Percentiles rank a stretch among this genome's conserved stretches.
These are phyloP conservation scores for Xylaria sp. DNA, from an alignment of 2,329 filamentous ascomycete species.

Conservation along the genomic window DNA sequence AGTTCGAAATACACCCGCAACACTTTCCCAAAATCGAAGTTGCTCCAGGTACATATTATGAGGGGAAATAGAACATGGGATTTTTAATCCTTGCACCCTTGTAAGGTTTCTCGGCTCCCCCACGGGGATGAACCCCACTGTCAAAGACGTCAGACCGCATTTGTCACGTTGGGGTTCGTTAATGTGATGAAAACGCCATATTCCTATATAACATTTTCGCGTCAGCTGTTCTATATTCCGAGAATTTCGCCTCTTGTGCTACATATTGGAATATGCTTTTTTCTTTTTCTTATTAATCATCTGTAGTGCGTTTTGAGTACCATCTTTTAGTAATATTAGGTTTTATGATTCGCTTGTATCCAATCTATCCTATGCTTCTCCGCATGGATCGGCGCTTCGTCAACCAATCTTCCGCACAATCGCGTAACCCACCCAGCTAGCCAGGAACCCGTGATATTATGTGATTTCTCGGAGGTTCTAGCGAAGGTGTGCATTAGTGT, in stretches of 20 bases:
- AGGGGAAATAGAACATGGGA: not conserved
- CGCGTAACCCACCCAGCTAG: not conserved
- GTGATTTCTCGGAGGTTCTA: not conserved
- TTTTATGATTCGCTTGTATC: not conserved
- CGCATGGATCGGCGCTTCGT: slow-evolving; percentile 7
- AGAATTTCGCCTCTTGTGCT: not conserved
- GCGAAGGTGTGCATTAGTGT: not conserved
- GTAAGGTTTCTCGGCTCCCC: slow-evolving; percentile 11
- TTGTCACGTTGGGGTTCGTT: not conserved
- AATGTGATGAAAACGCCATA: not conserved
- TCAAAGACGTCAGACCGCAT: slow-evolving; percentile 10
- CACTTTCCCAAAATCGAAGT: slow-evolving; percentile 32
- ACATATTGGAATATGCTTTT: not conserved
- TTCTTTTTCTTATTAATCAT: not conserved
- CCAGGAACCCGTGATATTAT: slow-evolving; percentile 1
- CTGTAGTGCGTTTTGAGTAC: not conserved
- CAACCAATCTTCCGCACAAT: not conserved
- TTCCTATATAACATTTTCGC: not conserved
- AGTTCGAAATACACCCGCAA: not conserved
- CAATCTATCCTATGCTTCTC: not conserved
- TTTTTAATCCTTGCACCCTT: not conserved
- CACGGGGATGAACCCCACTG: slow-evolving; percentile 16
- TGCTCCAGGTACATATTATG: slow-evolving; percentile 18
- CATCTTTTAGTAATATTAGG: not conserved
- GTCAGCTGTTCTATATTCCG: not conserved